These are phyloP conservation scores for Rhizophlyctis rosea DNA, from an alignment of 192 early-diverging fungal genomes.

Conservation along the genomic window DNA sequence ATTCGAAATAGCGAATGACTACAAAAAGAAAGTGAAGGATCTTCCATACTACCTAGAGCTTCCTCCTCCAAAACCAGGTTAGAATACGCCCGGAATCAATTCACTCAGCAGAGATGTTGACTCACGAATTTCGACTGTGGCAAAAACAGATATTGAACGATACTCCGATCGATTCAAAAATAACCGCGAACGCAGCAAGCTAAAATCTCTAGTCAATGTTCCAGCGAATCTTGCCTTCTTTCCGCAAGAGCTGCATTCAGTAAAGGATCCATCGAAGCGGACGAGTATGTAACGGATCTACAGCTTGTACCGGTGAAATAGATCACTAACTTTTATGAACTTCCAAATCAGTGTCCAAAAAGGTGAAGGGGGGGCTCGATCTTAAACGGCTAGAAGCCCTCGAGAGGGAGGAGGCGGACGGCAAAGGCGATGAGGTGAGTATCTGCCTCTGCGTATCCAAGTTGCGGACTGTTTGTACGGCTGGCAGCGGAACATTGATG, in stretches of 20 bases:
- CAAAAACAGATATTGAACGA: constrained; percentile 14
- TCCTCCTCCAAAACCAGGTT: constrained; percentile 22
- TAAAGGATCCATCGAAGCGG: constrained; percentile 16
- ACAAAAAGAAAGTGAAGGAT: constrained; percentile 7
- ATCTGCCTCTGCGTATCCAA: neutral
- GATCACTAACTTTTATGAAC: neutral
- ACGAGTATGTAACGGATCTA: neutral
- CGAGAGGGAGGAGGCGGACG: constrained; percentile 8
- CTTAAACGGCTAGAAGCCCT: constrained; percentile 14
- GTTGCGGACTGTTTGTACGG: neutral
- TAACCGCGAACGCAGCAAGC: neutral
- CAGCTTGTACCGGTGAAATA: neutral
- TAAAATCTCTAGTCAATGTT: constrained; percentile 6
- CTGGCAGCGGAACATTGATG: neutral
- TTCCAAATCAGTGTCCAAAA: constrained; percentile 1
- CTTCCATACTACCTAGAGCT: constrained; percentile 22
- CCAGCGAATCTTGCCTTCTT: constrained; percentile 22
- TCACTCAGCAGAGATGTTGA: too few species aligned
- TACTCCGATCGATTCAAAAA: constrained; percentile 18
- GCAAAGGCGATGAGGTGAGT: neutral
- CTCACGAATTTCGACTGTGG: neutral
- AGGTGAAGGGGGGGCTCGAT: constrained; percentile 11
- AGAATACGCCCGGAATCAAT: neutral
- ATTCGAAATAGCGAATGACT: constrained; percentile 6
- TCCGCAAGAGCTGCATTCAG: constrained; percentile 20